Base-by-base conservation (phyloP, 2,329 filamentous ascomycete species). In the Stagonosporopsis cucurbitacearum region DNA sequence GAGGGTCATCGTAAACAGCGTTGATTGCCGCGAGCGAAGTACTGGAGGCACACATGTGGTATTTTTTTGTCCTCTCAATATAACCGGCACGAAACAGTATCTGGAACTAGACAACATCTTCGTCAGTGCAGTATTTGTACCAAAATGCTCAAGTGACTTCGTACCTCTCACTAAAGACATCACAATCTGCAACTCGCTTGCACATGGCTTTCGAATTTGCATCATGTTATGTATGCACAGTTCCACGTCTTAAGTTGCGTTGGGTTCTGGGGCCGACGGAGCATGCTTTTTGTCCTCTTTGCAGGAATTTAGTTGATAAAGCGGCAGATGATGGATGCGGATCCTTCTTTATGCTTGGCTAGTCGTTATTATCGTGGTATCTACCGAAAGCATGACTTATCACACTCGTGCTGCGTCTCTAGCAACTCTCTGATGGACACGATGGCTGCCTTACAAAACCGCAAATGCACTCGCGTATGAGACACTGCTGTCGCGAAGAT, bases 401-500 rank as follows among this genome's bases (percentile, higher is more conserved):
- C 17, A 6, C 7, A 37, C 20, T 20, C 17, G n/a, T 37, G 35
- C n/a, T n/a, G 30, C 13, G 7, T 5, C 8, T 32, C 15, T 7
- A 9, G n/a, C n/a, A 19, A 35, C n/a, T 7, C 3, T 37, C 35
- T 20, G 7, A 20, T 12, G 5, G 5, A 20, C 35, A 20, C 3
- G 6, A 12, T 3, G 17, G 0, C 25, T 62, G 17, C 1, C 25
- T 62, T 41, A 71, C 15, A 72, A 52, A 37, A 93, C 81, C 8
- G 93, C 92, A 81, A 95, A 96, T 3, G 92, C 95, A 72, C 93
- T 94, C 3, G 91, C 92, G 75, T 99, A 99, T 77, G 93, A 97
- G 47, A 99, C 95, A 65, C 93, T 97, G 63, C 88, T 95, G 61
- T 96, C 91, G 15, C 72, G 75, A 1, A 88, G 80, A 26, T 81